phyloP scores from a whole-genome alignment of 75 land plant genomes.

The Cunninghamia lanceolata region DNA sequence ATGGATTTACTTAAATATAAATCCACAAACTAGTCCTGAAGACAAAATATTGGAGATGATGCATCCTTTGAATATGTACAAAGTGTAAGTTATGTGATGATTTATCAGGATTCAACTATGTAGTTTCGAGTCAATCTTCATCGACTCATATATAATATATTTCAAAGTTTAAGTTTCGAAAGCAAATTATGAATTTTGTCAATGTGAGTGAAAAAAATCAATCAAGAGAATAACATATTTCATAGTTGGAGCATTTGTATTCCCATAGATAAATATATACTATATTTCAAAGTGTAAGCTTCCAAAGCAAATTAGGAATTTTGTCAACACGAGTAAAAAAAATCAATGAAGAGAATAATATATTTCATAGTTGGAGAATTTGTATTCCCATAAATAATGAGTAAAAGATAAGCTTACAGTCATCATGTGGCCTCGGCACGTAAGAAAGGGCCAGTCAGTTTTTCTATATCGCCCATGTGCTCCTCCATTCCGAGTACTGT shows the following conservation, averaged over 20 bases:
- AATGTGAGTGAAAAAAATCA: background rate
- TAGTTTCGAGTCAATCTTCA: too few species aligned
- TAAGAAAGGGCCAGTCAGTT: conserved; percentile 82
- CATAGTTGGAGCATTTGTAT: background rate
- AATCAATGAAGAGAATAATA: background rate
- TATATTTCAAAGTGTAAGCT: background rate
- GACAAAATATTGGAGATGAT: background rate
- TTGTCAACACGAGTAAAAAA: background rate
- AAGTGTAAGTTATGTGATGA: too few species aligned
- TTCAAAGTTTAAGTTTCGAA: background rate
- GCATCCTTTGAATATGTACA: background rate
- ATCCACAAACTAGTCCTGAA: background rate
- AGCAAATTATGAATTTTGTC: background rate
- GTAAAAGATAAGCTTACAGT: conserved; percentile 38
- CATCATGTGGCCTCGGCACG: conserved; percentile 82
- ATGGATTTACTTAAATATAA: background rate
- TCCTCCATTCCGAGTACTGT: conserved; percentile 78
- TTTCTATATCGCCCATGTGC: conserved; percentile 95
- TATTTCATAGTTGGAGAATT: background rate
- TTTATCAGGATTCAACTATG: too few species aligned
- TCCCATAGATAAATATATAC: background rate
- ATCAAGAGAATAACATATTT: background rate
- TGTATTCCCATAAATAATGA: background rate
- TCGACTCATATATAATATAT: too few species aligned
- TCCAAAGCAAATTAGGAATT: background rate